Conservation (phyloP, 768 basidiomycete species). For the Sistotremastrum suecicum region DNA sequence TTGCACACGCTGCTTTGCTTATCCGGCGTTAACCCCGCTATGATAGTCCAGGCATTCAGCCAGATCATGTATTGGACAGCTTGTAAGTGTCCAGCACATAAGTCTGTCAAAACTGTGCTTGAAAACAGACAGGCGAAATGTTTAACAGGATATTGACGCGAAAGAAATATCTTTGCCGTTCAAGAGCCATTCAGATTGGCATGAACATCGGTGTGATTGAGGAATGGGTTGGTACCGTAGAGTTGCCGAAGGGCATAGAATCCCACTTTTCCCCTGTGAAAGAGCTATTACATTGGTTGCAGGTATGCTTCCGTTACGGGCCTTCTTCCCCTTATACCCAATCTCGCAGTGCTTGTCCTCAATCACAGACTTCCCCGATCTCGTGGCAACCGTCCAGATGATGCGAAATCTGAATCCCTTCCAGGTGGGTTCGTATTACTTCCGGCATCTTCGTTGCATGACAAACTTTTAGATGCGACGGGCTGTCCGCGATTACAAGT, state of each 20-base stretch:
- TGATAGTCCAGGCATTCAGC: conserved; percentile 86
- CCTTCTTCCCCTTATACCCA: conserved; percentile 3
- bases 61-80: conserved; percentile 99
- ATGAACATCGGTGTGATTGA: conserved; percentile 78
- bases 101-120: conserved; percentile 2
- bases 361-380: conserved; percentile 72
- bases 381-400: conserved; percentile 81
- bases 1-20: conserved; percentile 71
- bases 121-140: conserved; percentile 45
- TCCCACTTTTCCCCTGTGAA: conserved; percentile 73
- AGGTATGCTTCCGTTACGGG: conserved; percentile 30
- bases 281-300: conserved; percentile 78
- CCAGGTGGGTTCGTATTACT: conserved; percentile 39
- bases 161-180: conserved; percentile 92
- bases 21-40: conserved; percentile 80
- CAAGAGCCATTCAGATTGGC: conserved; percentile 77
- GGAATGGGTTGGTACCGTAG: conserved; percentile 80
- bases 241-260: conserved; percentile 64
- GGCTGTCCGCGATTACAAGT: conserved; percentile 85
- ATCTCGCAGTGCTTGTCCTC: conserved; percentile 61
- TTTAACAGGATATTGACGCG: conserved; percentile 81
- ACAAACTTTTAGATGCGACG: conserved; percentile 58
- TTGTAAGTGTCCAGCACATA: conserved; percentile 36
- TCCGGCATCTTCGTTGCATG: background rate
- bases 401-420: conserved; percentile 83